Base-by-base conservation (phyloP, 139 green algal species). In the Chlorella sp. region DNA sequence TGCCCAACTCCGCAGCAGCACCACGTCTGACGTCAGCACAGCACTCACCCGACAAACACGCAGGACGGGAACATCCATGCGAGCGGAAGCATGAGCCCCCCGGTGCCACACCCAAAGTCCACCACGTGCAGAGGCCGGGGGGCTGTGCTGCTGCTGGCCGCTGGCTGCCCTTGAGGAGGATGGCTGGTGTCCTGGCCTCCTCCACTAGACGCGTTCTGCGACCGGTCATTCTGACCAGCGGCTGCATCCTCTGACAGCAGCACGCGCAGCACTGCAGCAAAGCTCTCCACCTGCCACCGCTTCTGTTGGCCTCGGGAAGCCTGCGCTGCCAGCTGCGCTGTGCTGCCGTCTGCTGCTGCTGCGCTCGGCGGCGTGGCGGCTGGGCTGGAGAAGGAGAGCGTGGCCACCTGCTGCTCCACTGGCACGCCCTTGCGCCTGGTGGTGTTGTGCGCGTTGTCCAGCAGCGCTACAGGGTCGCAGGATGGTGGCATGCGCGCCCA, bases 71-170 rank as follows among this genome's bases (percentile, higher is more conserved):
- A 90, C 1, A 85, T 34, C 3, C 60, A 49, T 17, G 89, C 89
- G 6, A 92, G 80, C 1, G 89, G 83, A 59, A 94, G 79, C 63
- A 87, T 33, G 67, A 94, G 69, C 35, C 78, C 87, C 34, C 89
- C 89, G 0, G 77, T 89, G 55, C 89, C 88, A 59, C 86, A 89
- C 2, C 88, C 89, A 81, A 93, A 93, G 74, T 94, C 89, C 0
- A 94, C 88, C 4, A 92, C 72, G 6, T 80, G 78, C 23, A 79
- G 59, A 42, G 42, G 10, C 10, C 42, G 10, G 42, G 10, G 42
- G 42, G 10, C 42, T 55, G 10, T 55, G 10, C 42, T 55, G 42
- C 42, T 55, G 42, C 10, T 17, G 17, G 42, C 42, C 42, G 42
- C 42, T 55, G 10, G 17, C n/a, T n/a, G n/a, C n/a, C n/a, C n/a